Evolutionary conservation across 2,329 filamentous ascomycete genomes (phyloP).

Genomic region (Exophiala calicioides): DNA sequence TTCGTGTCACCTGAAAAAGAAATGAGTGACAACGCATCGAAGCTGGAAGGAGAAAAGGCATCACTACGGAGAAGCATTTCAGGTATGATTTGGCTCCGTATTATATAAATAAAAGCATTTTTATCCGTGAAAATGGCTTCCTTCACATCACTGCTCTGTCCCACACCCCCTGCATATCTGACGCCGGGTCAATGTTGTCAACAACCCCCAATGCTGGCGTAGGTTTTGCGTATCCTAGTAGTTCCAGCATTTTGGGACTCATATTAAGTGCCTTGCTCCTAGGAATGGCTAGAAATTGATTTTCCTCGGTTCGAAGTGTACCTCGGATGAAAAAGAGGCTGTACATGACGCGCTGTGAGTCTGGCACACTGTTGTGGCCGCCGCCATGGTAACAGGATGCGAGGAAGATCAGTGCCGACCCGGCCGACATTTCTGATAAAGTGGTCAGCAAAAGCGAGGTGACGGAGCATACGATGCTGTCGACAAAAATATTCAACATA

Average conservation of each 20-base stretch:
- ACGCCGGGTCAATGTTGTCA: not conserved
- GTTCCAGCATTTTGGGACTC: not conserved
- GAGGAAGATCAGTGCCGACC: no score
- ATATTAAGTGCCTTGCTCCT: not conserved
- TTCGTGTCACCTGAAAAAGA: not conserved
- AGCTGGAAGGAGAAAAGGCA: no score
- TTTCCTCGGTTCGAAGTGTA: conserved; percentile 3
- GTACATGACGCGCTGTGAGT: conserved; percentile 3
- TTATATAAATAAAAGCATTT: no score
- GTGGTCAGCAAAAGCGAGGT: no score
- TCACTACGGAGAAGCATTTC: no score
- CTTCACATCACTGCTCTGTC: no score
- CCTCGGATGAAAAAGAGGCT: conserved; percentile 3
- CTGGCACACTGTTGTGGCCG: conserved; percentile 4
- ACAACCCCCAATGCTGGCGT: not conserved
- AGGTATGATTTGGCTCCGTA: no score
- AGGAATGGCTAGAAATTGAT: conserved; percentile 2
- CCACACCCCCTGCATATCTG: not conserved
- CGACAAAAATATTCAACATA: no score
- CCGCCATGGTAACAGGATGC: no score
- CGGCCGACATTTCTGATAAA: no score
- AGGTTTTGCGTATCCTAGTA: not conserved
- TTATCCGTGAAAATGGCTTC: no score
- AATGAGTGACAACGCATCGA: not conserved
- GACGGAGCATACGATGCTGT: no score